Evolutionary conservation across 495 filamentous ascomycete species (phyloP), one percentile per base, ranked within the genome.

Genomic region (Xylaria nigripes): DNA sequence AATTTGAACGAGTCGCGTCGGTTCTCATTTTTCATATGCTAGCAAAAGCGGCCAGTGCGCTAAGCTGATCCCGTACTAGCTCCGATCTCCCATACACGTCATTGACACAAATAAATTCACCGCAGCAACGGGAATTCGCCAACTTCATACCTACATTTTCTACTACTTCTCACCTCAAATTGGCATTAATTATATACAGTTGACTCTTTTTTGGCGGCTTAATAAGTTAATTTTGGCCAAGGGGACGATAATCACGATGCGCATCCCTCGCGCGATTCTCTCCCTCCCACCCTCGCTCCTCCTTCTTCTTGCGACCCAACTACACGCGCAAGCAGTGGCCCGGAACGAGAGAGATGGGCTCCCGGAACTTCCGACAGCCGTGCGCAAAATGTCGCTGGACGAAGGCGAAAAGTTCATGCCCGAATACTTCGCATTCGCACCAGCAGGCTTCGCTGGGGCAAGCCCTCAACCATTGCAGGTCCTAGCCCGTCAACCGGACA

Each of bases 351-450:
- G 48, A 23, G 38, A 55, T 45, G 46, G n/a, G 19, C 19, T 15
- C 15, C 23, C 40, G 15, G n/a, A n/a, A n/a, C 67, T 77, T 56
- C 71, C 76, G 58, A 64, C 76, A 54, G 66, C 71, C 29, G 69
- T 77, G 63, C 63, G 73, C 57, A 97, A 95, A 63, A 95, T 95
- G 89, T 83, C 79, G 45, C 70, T 65, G 4, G 87, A 95, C 64
- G 81, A 87, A 54, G 84, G 86, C 32, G 88, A 94, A 66, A 97
- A 92, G 72, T 92, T 96, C 70, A 84, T 84, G 59, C 72, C 78
- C 42, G 72, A 81, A 18, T 81, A 84, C 66, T 81, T 65, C 67
- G 74, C 73, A 51, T 80, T 77, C 50, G 58, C 65, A 0, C 63
- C 62, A n/a, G 34, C 19, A 4, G 46, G 32, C 16, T 6, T 50